A percentile compares a stretch with the other conserved stretches of the same genome.
Conservation (phyloP, 1,139 yeast species). For the Nakaseomyces kungkrabaensis region DNA sequence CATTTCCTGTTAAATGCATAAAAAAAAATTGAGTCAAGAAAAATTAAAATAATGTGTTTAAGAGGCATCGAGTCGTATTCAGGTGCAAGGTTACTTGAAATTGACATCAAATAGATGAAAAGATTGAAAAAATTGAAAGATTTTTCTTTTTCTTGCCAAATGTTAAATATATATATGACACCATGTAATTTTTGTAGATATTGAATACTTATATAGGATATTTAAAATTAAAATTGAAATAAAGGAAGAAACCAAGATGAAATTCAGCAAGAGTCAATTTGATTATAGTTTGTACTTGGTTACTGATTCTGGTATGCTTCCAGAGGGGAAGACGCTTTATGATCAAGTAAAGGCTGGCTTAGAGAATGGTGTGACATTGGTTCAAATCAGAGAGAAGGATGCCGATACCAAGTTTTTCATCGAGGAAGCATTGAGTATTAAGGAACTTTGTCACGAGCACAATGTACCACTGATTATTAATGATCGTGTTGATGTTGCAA, state of each 20-base stretch:
- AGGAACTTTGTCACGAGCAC: constrained; percentile 46
- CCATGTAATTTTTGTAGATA: too few relatives aligned
- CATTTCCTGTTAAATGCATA: too few relatives aligned
- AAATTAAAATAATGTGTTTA: background rate
- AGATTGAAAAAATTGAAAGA: too few relatives aligned
- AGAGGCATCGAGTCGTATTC: background rate
- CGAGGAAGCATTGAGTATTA: constrained; percentile 49
- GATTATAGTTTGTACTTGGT: constrained; percentile 70
- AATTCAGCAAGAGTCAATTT: constrained; percentile 21
- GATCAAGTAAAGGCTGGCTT: constrained; percentile 56
- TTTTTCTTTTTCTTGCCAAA: too few relatives aligned
- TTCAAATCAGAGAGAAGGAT: constrained; percentile 77
- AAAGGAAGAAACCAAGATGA: background rate
- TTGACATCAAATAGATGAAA: too few relatives aligned
- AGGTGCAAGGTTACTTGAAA: background rate
- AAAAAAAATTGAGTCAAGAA: background rate
- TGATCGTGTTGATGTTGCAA: constrained; percentile 81
- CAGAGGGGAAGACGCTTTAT: constrained; percentile 48
- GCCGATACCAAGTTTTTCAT: constrained; percentile 62
- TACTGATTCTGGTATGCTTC: constrained; percentile 72
- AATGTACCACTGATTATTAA: constrained; percentile 76
- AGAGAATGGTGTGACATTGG: constrained; percentile 64
- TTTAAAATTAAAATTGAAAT: too few relatives aligned
- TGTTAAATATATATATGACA: too few relatives aligned
- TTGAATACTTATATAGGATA: too few relatives aligned